These are phyloP conservation scores for Dictyostelium firmibasis DNA, from an alignment of 78 protist species.

Conservation along the genomic window DNA sequence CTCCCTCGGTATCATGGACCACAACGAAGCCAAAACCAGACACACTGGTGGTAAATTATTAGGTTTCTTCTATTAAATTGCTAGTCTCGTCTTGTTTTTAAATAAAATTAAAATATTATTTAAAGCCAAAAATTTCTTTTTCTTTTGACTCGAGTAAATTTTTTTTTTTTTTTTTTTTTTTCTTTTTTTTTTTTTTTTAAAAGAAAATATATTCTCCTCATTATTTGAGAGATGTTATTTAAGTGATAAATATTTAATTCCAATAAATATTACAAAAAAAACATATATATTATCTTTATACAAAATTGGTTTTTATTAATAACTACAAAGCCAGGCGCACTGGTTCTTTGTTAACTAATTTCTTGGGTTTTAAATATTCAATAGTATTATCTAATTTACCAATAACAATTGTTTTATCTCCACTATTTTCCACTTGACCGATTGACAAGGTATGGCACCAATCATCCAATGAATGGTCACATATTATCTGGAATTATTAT, in stretches of 20 bases:
- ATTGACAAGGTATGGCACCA: constrained; percentile 43
- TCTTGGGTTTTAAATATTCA: constrained; percentile 13
- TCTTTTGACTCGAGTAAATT: no score
- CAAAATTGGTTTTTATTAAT: not conserved
- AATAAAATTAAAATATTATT: not conserved
- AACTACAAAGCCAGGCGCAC: not conserved
- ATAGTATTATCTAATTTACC: constrained; percentile 37
- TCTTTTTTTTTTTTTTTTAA: not conserved
- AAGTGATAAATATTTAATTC: no score
- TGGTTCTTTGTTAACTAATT: not conserved
- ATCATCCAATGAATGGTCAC: constrained; percentile 55
- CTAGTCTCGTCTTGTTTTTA: not conserved
- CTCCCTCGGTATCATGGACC: constrained; percentile 99
- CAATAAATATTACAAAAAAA: no score
- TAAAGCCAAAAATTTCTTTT: not conserved
- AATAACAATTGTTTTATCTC: constrained; percentile 7
- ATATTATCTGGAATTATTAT: no score
- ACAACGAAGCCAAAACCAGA: constrained; percentile 97
- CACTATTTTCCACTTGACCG: constrained; percentile 18
- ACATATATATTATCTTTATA: no score
- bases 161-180: not conserved
- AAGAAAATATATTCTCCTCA: no score
- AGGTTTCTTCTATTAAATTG: constrained; percentile 48
- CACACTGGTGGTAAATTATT: constrained; percentile 95
- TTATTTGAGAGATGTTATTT: no score